A percentile compares a stretch with the other conserved stretches of the same genome.
phyloP scores from a whole-genome alignment of 306 rosid genomes.

The Dryas octopetala region DNA sequence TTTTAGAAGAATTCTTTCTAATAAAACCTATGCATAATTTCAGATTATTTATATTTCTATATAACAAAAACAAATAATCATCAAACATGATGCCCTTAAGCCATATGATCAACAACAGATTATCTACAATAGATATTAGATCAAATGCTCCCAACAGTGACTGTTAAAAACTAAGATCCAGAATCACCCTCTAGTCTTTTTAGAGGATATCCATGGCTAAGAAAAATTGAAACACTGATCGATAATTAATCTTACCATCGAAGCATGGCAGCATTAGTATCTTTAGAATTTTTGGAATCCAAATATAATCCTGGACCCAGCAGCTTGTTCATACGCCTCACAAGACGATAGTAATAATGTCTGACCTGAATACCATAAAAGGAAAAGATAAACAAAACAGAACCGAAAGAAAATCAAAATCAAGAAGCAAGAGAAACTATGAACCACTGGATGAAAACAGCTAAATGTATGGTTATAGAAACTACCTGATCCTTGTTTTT shows the following conservation, averaged over 20 bases:
- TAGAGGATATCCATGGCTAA: background rate
- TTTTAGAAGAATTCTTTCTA: constrained; percentile 20
- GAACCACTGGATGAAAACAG: background rate
- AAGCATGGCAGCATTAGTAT: constrained; percentile 97
- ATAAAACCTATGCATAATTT: background rate
- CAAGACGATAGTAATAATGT: constrained; percentile 96
- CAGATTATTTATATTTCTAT: constrained; percentile 5
- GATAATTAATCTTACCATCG: constrained; percentile 61
- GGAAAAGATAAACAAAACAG: background rate
- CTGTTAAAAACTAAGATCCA: constrained; percentile 9
- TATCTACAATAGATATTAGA: background rate
- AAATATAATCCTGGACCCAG: constrained; percentile 88
- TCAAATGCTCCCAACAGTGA: background rate
- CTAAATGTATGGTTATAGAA: background rate
- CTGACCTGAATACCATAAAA: constrained; percentile 61
- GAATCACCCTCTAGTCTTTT: background rate
- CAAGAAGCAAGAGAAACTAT: constrained; percentile 7
- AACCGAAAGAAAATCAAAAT: constrained; percentile 7
- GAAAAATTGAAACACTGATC: background rate
- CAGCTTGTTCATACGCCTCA: constrained; percentile 97
- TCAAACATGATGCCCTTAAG: constrained; percentile 3
- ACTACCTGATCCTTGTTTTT: constrained; percentile 93
- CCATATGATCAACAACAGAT: background rate
- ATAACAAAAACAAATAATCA: background rate
- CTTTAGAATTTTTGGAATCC: constrained; percentile 91